These are phyloP conservation scores for Gossypium mustelinum DNA, from an alignment of 345 rosid genomes.

Conservation along the genomic window DNA sequence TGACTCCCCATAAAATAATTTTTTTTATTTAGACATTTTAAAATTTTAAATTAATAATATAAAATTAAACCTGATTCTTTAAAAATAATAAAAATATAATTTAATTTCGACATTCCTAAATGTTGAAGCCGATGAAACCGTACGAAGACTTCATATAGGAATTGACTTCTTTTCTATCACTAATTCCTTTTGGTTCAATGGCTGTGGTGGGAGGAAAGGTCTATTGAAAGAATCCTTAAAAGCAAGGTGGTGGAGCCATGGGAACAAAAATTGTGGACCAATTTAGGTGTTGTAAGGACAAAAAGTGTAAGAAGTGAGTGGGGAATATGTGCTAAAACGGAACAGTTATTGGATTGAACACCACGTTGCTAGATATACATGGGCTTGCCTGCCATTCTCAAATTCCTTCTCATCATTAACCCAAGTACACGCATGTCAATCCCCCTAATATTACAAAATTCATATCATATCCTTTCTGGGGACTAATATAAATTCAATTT, in stretches of 20 bases:
- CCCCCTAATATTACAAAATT: no score
- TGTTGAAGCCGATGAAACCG: no score
- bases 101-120: no score
- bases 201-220: background rate
- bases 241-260: background rate
- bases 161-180: background rate
- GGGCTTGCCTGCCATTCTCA: background rate
- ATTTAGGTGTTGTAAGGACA: background rate
- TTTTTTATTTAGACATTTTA: no score
- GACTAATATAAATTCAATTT: background rate
- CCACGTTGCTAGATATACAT: background rate
- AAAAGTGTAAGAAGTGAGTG: background rate
- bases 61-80: fast-evolving
- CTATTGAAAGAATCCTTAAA: background rate
- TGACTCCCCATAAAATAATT: fast-evolving
- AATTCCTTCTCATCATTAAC: background rate
- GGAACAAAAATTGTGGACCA: slow-evolving; percentile 2
- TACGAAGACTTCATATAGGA: no score
- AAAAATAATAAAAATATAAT: no score
- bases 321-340: background rate
- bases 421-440: background rate
- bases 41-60: no score
- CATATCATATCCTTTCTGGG: background rate
- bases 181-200: background rate
- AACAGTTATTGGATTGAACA: slow-evolving; percentile 2